These are phyloP conservation scores for Glycine soja DNA, from an alignment of 306 rosid genomes.

Conservation along the genomic window DNA sequence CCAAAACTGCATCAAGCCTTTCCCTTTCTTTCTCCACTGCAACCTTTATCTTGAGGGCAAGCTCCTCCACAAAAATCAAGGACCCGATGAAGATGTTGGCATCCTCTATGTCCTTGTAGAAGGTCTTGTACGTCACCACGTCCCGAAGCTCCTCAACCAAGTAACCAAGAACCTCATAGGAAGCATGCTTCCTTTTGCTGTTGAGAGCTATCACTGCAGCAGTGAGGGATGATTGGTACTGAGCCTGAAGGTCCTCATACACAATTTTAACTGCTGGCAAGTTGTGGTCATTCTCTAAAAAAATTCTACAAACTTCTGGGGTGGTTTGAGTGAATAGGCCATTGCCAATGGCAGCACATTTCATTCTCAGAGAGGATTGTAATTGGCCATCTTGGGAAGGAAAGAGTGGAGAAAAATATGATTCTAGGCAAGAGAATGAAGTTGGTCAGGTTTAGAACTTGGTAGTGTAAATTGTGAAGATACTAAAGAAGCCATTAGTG, in stretches of 20 bases:
- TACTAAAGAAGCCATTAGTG: constrained; percentile 10
- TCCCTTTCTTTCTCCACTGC: constrained; percentile 9
- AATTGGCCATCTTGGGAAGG: neutral
- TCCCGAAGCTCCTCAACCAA: constrained; percentile 10
- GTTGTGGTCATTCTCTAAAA: neutral
- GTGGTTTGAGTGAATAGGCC: constrained; percentile 1
- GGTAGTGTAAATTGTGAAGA: constrained; percentile 4
- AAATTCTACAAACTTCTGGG: neutral
- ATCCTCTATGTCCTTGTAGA: constrained; percentile 16
- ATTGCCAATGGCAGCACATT: constrained; percentile 11
- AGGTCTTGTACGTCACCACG: neutral
- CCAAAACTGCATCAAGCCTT: constrained; percentile 16
- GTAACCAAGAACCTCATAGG: constrained; percentile 5
- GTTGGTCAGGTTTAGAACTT: neutral
- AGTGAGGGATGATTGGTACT: constrained; percentile 10
- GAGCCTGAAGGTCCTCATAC: neutral
- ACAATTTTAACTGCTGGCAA: neutral
- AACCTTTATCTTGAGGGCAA: constrained; percentile 14
- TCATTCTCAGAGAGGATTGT: neutral
- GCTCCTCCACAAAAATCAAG: constrained; percentile 16
- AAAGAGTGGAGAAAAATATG: constrained; percentile 12
- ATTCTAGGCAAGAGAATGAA: neutral
- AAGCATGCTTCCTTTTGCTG: neutral
- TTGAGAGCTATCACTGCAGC: constrained; percentile 11
- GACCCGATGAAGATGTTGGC: neutral